Evolutionary conservation across 257 asterid genomes (phyloP).

Genomic region (Solanum habrochaites): DNA sequence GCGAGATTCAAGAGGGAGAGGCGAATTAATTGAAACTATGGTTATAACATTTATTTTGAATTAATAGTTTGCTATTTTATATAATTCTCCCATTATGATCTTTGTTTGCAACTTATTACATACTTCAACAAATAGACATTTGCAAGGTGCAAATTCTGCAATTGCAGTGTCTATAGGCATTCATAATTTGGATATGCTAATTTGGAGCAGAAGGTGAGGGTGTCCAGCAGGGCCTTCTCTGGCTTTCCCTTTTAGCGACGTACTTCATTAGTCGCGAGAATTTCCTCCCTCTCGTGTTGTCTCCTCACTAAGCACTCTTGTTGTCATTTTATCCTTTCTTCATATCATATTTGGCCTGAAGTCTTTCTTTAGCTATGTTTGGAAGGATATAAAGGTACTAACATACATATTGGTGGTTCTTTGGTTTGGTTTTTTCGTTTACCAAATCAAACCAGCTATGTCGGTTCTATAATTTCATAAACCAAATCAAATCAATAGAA

Average conservation of each 20-base stretch:
- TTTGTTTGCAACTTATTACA: not conserved
- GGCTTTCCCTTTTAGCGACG: not conserved
- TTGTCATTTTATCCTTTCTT: not conserved
- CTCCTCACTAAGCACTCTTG: not conserved
- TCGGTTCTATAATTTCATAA: no score
- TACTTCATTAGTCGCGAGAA: no score
- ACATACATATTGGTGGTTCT: not conserved
- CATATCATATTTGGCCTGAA: not conserved
- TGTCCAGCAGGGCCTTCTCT: not conserved
- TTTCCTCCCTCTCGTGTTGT: not conserved
- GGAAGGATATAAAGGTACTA: not conserved
- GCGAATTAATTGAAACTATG: no score
- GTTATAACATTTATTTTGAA: no score
- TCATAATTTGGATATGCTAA: not conserved
- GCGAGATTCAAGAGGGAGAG: no score
- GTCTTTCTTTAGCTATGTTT: not conserved
- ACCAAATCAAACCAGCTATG: not conserved
- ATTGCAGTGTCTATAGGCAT: not conserved
- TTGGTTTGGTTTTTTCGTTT: no score
- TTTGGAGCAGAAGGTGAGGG: not conserved
- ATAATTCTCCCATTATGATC: no score
- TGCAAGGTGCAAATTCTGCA: not conserved
- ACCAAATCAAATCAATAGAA: not conserved
- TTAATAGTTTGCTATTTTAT: no score
- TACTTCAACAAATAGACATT: not conserved